A percentile compares a stretch with the other conserved stretches of the same genome.
phyloP scores from a whole-genome alignment of 2,329 filamentous ascomycete species.

The Phialemoniopsis sp. region DNA sequence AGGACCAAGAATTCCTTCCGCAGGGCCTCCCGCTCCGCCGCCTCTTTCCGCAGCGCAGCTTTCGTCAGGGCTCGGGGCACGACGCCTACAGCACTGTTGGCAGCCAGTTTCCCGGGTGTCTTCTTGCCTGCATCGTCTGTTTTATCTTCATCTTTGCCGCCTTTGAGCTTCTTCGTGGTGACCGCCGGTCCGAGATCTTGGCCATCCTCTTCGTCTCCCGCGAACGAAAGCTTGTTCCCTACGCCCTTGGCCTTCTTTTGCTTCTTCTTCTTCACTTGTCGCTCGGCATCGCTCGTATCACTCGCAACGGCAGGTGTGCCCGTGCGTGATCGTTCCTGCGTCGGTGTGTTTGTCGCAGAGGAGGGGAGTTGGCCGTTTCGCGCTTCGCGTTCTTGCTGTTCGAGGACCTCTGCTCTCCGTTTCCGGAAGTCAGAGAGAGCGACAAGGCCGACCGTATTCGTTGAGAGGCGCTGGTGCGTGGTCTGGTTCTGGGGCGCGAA shows the following conservation, averaged over 20 bases:
- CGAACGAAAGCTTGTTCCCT: constrained; percentile 58
- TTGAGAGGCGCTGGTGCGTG: constrained; percentile 77
- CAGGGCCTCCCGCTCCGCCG: constrained; percentile 66
- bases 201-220: constrained; percentile 51
- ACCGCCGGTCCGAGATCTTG: neutral
- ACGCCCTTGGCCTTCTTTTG: constrained; percentile 31
- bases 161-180: neutral
- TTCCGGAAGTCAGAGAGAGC: constrained; percentile 93
- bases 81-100: constrained; percentile 56
- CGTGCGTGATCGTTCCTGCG: constrained; percentile 44
- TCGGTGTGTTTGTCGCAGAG: constrained; percentile 27
- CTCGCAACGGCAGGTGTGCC: constrained; percentile 41
- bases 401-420: constrained; percentile 87
- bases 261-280: constrained; percentile 34
- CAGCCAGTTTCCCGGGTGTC: constrained; percentile 47
- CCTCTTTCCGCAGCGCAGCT: constrained; percentile 66
- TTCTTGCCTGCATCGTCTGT: constrained; percentile 16
- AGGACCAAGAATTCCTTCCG: constrained; percentile 76
- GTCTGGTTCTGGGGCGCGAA: constrained; percentile 75
- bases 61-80: constrained; percentile 69
- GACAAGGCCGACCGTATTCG: constrained; percentile 85
- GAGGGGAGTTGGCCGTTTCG: constrained; percentile 48
- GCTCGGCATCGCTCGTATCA: constrained; percentile 21
- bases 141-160: constrained; percentile 19
- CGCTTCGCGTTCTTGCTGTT: constrained; percentile 80